Base-by-base conservation (phyloP, 495 filamentous ascomycete species). In the Rostrohypoxylon terebratum region DNA sequence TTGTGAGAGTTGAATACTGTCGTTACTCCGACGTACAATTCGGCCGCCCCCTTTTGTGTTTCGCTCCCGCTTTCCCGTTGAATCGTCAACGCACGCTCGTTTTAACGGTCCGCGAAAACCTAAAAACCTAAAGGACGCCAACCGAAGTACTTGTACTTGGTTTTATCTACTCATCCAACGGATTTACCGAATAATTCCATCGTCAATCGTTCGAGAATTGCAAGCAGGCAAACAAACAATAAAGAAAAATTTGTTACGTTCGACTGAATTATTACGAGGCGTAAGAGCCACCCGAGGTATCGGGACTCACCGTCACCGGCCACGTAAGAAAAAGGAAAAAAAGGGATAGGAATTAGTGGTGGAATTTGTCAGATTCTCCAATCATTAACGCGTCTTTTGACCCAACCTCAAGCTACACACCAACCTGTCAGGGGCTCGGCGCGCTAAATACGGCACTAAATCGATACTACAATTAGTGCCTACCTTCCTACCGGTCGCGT, bases 11-110 rank as follows among this genome's bases (percentile, higher is more conserved):
- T 70, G 70, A 61, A 40, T 74, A 63, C 73, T 38, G 73, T 79
- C 73, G 75, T 78, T 79, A 76, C 67, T 68, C 53, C 55, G 65
- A 75, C 55, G 62, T 67, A 69, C 64, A 34, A 69, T 45, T 70
- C 55, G 59, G 48, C 50, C 42, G 40, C 44, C 63, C 68, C 68
- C 73, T 59, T 71, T 74, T 68, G 65, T 68, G 48, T 69, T 72
- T 71, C 74, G 65, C 57, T 68, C 68, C 72, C 74, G 71, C 67
- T 31, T 51, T 38, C 58, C 61, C 63, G 59, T 71, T 68, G 64
- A 60, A 68, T 71, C 38, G 20, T 65, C 72, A 68, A 68, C 68
- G 38, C 63, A 64, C 72, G 47, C 28, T 75, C 68, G 68, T 67
- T 74, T 65, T 55, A 59, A 61, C 71, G 66, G 66, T 47, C 66